Evolutionary conservation across 2,329 filamentous ascomycete species (phyloP), one percentile per base, ranked within the genome.

Genomic region (Penicillium polonicum): DNA sequence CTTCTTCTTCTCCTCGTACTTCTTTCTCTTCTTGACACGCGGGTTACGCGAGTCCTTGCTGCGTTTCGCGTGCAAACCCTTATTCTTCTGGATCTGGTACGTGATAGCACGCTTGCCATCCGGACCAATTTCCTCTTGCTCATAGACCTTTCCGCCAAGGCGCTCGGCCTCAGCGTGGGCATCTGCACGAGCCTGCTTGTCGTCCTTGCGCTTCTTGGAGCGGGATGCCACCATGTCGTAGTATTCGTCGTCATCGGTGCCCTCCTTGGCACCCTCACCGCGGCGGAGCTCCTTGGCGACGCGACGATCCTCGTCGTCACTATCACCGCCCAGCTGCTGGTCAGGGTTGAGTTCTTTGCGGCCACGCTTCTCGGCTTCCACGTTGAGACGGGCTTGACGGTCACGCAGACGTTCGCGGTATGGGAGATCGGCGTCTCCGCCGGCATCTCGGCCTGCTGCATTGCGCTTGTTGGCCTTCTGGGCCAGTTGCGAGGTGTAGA

Each of bases 401-500:
- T 99, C 95, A 69, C 85, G 86, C 42, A 96, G 81, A 52, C 94
- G 88, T 76, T 99, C 94, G 56, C 92, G 86, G 74, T 97, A 88
- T 3, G 94, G 94, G 52, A 82, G 55, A 81, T 92, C 65, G 70
- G 83, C 60, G 76, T 84, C 63, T 73, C 83, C 57, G 76, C 82
- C 56, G 79, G 88, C 61, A 83, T 90, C 72, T 81, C 87, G 41
- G 80, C 87, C 62, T 83, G 89, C 75, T 78, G 78, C 60, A 68
- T 86, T 66, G 72, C 82, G 90, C 73, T 91, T 92, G 78, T 91
- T 96, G 56, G 91, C 87, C 77, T 97, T 97, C 74, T 97, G 93
- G 29, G 90, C 89, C 64, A 99, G 94, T 73, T 99, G 94, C 3
- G 92, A 96, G 2, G 95, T 97, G 83, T 99, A 99, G 82, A 99